Base-by-base conservation (phyloP, 176 grass and related monocot genomes). In the Oryza meridionalis region DNA sequence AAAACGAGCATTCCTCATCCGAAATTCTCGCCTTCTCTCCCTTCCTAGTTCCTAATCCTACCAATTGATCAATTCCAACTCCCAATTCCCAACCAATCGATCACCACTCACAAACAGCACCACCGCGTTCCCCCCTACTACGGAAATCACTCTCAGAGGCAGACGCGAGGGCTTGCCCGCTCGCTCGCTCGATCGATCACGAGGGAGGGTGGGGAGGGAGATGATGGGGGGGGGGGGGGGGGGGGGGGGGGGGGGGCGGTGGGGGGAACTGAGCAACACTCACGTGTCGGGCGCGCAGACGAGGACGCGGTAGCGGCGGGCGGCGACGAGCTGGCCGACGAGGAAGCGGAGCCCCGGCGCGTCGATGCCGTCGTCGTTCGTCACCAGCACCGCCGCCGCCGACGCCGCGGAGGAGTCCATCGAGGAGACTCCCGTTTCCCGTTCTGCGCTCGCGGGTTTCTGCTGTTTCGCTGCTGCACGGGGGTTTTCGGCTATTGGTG, bases 231-330 rank as follows among this genome's bases (percentile, higher is more conserved):
- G 29, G 2, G 50, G 15, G 16, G 26, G 7, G 32, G 29, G 29
- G 29, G 29, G 29, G 29, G 29, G 29, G 29, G 29, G 29, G 29
- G 29, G 29, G 2, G 50, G 15, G 16, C 21, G 7, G 32, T 1
- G 29, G 29, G 29, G 29, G 29, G 29, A 3, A 31, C 29, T 2
- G 29, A 31, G 29, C 29, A 1, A 29, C 6, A 55, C 49, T 86
- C 29, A 98, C 93, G 63, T 87, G 85, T 95, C 93, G 32, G 96
- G 96, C 27, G 96, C 96, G 87, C 87, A 94, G 83, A 98, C 96
- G 82, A 98, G 90, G 51, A 98, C 91, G 50, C 85, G 81, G 77
- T 68, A 98, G 67, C 83, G 82, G 21, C 70, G 77, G 46, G 88
- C 29, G 83, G 91, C 93, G 73, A 94, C 93, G 85, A 98, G 96